phyloP scores from a whole-genome alignment of 2,329 filamentous ascomycete genomes.

The Arthrocladium fulminans region DNA sequence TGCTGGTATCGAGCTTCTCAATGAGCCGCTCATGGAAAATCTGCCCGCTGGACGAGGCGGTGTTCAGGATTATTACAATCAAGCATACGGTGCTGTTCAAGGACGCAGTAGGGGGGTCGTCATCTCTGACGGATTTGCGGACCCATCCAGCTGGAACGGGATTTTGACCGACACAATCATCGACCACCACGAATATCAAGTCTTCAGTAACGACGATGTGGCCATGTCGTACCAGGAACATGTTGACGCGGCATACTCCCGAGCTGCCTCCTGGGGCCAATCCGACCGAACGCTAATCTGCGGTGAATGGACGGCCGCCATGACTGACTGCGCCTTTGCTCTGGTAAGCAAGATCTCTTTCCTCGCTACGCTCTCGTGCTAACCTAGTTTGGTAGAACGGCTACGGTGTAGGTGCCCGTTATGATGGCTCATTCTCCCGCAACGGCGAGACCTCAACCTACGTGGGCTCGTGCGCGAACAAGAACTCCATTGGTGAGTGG shows the following conservation, averaged over 20 bases:
- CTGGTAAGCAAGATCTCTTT: conserved; percentile 19
- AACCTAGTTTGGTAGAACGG: conserved; percentile 37
- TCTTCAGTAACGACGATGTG: conserved; percentile 48
- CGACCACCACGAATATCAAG: conserved; percentile 62
- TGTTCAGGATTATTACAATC: conserved; percentile 47
- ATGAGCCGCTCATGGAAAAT: conserved; percentile 30
- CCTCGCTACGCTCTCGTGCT: not conserved
- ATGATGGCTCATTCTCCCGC: conserved; percentile 33
- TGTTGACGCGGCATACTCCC: conserved; percentile 47
- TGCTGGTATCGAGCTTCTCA: conserved; percentile 39
- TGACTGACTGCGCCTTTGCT: conserved; percentile 51
- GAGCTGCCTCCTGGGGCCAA: conserved; percentile 39
- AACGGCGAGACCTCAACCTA: conserved; percentile 30
- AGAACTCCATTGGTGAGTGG: conserved; percentile 43
- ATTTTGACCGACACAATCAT: conserved; percentile 52
- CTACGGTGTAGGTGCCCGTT: conserved; percentile 50
- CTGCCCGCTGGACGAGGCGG: conserved; percentile 33
- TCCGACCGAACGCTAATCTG: conserved; percentile 59
- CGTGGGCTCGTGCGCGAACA: conserved; percentile 48
- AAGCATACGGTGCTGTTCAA: conserved; percentile 42
- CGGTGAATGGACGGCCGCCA: conserved; percentile 60
- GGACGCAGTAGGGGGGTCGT: conserved; percentile 45
- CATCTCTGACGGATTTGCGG: conserved; percentile 41
- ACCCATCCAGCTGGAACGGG: conserved; percentile 51
- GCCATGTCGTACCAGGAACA: conserved; percentile 46